A percentile compares a stretch with the other conserved stretches of the same genome.
Conservation (phyloP, 441 rosid genomes). For the Adansonia gregorii region DNA sequence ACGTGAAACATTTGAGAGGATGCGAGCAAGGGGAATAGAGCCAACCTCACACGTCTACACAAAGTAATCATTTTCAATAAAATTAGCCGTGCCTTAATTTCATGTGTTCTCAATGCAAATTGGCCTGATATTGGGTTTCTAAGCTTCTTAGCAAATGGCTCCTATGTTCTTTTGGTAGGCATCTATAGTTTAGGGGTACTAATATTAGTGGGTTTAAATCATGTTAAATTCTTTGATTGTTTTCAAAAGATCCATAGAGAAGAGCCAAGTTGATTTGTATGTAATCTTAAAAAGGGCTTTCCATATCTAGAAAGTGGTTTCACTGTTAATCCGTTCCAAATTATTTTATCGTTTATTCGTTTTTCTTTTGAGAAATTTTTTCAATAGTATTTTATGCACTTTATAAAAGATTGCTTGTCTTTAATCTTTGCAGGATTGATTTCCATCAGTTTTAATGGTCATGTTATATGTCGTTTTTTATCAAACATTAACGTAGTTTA, state of each 20-base stretch:
- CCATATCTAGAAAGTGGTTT: conserved; percentile 6
- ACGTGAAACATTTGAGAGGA: conserved; percentile 87
- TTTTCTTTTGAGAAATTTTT: neutral
- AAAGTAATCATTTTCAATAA: conserved; percentile 51
- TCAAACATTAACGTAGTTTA: conserved; percentile 46
- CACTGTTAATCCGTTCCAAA: neutral
- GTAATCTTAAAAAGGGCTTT: neutral
- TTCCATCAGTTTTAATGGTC: conserved; percentile 21
- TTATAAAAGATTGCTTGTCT: neutral
- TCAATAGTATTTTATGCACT: neutral
- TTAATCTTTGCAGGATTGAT: neutral
- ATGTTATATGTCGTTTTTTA: conserved; percentile 9
- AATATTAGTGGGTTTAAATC: conserved; percentile 7
- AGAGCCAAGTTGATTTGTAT: neutral
- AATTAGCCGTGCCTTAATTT: conserved; percentile 18
- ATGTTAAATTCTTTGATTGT: conserved; percentile 16
- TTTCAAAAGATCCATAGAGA: conserved; percentile 8
- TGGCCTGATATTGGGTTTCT: conserved; percentile 22
- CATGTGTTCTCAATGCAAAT: neutral
- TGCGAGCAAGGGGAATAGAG: conserved; percentile 89
- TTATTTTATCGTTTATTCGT: neutral
- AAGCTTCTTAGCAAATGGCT: neutral
- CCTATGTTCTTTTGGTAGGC: neutral
- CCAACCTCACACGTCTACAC: conserved; percentile 92
- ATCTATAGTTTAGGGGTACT: neutral